Percentiles rank a stretch among this genome's conserved stretches.
Evolutionary conservation across 192 early-diverging fungal genomes (phyloP).

Genomic region (Coemansia nantahalensis): DNA sequence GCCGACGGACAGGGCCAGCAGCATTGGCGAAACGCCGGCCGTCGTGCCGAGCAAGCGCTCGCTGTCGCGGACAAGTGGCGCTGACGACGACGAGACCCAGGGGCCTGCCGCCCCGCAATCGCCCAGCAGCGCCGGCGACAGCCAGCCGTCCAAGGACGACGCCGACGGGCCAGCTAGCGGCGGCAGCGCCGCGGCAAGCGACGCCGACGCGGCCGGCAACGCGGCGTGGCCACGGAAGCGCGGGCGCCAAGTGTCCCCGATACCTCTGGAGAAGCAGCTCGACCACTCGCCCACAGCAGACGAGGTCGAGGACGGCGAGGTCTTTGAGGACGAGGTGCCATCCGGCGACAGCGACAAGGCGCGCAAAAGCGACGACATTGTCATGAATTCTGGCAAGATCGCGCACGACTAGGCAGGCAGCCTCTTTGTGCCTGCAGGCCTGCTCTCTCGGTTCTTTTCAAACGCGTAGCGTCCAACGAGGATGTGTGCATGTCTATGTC

Average conservation of each 20-base stretch:
- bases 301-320: conserved; percentile 45
- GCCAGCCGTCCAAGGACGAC: too few species aligned
- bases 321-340: conserved; percentile 42
- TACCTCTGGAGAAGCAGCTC: conserved; percentile 10
- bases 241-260: conserved; percentile 30
- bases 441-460: too few species aligned
- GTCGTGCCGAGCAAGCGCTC: conserved; percentile 50
- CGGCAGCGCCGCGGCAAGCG: not conserved
- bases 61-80: conserved; percentile 6
- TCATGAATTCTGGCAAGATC: conserved; percentile 47
- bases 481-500: too few species aligned
- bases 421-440: not conserved
- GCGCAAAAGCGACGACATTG: conserved; percentile 42
- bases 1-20: conserved; percentile 1
- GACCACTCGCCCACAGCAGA: not conserved
- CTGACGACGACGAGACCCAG: conserved; percentile 3
- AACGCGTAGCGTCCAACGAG: too few species aligned
- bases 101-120: not conserved
- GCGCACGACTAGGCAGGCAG: conserved; percentile 13
- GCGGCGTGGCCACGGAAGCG: conserved; percentile 29
- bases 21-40: conserved; percentile 1
- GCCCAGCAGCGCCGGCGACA: not conserved
- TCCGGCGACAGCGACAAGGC: conserved; percentile 18
- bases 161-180: too few species aligned
- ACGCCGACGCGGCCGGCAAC: not conserved